phyloP scores from a whole-genome alignment of 169 alveolate genomes.

The Babesia bovis region DNA sequence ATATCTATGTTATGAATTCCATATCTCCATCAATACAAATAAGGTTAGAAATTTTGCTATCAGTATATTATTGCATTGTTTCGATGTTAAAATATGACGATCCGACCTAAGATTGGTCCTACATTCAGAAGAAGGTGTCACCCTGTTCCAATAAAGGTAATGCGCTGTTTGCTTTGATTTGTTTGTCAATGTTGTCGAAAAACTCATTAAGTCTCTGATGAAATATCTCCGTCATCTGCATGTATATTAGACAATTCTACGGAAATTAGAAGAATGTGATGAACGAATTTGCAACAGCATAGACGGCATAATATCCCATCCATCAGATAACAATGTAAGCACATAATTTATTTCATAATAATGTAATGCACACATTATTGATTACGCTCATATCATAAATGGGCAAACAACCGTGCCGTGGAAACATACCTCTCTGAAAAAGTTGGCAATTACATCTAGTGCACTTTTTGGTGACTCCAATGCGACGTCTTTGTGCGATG shows the following conservation, averaged over 20 bases:
- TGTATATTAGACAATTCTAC: neutral
- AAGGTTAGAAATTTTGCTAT: too few relatives aligned
- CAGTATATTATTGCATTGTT: too few relatives aligned
- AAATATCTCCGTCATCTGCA: constrained; percentile 10
- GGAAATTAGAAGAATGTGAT: too few relatives aligned
- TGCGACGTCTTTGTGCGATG: neutral
- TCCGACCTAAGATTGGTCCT: neutral
- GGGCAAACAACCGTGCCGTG: neutral
- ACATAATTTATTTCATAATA: too few relatives aligned
- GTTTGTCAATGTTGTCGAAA: constrained; percentile 55
- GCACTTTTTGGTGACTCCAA: constrained; percentile 8
- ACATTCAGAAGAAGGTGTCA: constrained; percentile 33
- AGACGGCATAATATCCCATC: too few relatives aligned
- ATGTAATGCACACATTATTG: too few relatives aligned
- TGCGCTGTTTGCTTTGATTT: constrained; percentile 22
- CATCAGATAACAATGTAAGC: too few relatives aligned
- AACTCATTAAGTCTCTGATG: constrained; percentile 32
- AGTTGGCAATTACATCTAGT: constrained; percentile 4
- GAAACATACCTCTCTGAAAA: constrained; percentile 1
- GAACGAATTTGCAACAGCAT: too few relatives aligned
- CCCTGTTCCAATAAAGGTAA: constrained; percentile 51
- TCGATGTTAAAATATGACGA: neutral
- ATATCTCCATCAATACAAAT: too few relatives aligned
- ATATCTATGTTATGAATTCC: too few relatives aligned
- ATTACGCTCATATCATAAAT: too few relatives aligned